Percentiles rank a stretch among this genome's conserved stretches.
These are phyloP conservation scores for Trichoderma virens DNA, from an alignment of 495 filamentous ascomycete genomes.

Conservation along the genomic window DNA sequence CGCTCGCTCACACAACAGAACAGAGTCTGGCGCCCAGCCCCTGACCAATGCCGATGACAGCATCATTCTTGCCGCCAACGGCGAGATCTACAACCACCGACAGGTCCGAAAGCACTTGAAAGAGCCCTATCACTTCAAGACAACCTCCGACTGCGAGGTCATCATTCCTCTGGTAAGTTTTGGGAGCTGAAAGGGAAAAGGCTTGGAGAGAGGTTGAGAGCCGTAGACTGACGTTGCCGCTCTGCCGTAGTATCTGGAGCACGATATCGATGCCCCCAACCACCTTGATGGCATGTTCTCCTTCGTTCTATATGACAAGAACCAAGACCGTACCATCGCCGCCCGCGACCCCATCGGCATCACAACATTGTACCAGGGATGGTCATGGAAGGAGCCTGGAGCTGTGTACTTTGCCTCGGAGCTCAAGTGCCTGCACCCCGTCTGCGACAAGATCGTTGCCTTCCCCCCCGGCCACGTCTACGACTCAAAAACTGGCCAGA, in stretches of 20 bases:
- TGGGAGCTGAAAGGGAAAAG: background rate
- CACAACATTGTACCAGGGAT: constrained; percentile 89
- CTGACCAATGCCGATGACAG: constrained; percentile 83
- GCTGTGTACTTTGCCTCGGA: constrained; percentile 95
- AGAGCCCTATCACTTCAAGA: constrained; percentile 85
- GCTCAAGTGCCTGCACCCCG: constrained; percentile 84
- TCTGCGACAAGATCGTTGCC: constrained; percentile 88
- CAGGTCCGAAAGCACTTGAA: constrained; percentile 80
- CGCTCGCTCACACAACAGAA: constrained; percentile 22
- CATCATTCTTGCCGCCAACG: constrained; percentile 92
- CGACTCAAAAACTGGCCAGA: constrained; percentile 76
- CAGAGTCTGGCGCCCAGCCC: constrained; percentile 91
- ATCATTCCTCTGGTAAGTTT: constrained; percentile 85
- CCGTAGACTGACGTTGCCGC: background rate
- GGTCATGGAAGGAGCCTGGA: constrained; percentile 71
- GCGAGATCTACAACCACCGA: constrained; percentile 99
- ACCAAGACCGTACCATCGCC: constrained; percentile 79
- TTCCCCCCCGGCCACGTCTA: constrained; percentile 96
- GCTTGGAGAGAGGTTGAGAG: background rate
- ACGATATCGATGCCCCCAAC: constrained; percentile 89
- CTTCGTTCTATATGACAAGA: constrained; percentile 94
- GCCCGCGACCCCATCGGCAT: constrained; percentile 96
- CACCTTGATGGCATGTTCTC: constrained; percentile 99
- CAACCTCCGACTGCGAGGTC: constrained; percentile 95
- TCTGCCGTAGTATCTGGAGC: constrained; percentile 66